Base-by-base conservation (phyloP, 164 flowering plant species). In the Chloranthus sessilifolius region DNA sequence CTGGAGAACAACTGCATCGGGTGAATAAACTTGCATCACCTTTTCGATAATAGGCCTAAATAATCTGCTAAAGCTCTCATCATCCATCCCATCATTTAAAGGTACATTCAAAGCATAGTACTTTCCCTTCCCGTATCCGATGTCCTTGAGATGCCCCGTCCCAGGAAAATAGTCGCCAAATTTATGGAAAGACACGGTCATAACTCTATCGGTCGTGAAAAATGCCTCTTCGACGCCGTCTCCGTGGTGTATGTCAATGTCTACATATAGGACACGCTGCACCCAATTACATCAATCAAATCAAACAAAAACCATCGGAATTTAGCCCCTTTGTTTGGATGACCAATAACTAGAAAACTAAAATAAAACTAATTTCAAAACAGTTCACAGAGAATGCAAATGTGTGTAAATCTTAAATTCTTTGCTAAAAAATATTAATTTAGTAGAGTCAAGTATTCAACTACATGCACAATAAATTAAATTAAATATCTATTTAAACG, bases 211-310 rank as follows among this genome's bases (percentile, higher is more conserved):
- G 16, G 97, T 88, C 23, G 83, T 77, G 70, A 59, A 88, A 65
- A 88, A 88, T 30, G 91, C 95, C 67, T 88, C 92, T 63, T 88
- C 96, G 11, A 88, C 94, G 29, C 94, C 94, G 69, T 88, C 91
- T 56, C 91, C 97, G 56, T 85, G 95, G 72, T 89, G 95, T 39
- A 88, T 70, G 52, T 85, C 92, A 60, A 88, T 88, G 62, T 83
- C 91, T 1, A 88, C 75, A 61, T 85, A 88, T 28, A 88, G 62
- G 7, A 88, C 96, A 60, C 96, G 88, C 94, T 88, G 88, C 75
- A 57, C n/a, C n/a, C 34, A 31, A 22, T 24, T 14, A 12, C 15
- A 47, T 47, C 39, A 58, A 35, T 27, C 6, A 42, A 24, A 35
- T 22, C 38, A 34, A 29, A 50, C 9, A 12, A 24, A 0, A 2